phyloP scores from a whole-genome alignment of 1,139 yeast species.

The Magnusiomyces magnusii region DNA sequence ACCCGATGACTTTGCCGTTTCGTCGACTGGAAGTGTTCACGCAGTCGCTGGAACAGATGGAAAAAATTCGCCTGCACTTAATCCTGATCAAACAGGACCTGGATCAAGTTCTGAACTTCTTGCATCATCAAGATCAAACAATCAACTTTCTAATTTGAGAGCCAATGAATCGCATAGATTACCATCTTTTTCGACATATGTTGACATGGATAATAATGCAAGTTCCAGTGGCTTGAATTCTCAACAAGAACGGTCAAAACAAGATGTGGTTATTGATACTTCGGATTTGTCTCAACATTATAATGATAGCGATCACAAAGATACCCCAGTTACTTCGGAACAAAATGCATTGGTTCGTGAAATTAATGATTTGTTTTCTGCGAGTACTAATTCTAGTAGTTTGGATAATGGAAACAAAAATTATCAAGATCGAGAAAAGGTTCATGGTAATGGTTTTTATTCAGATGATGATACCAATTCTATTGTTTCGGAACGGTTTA shows the following conservation, averaged over 20 bases:
- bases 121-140: background rate
- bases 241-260: background rate
- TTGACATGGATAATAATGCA: background rate
- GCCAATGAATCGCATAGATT: background rate
- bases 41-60: background rate
- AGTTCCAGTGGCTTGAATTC: background rate
- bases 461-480: too few relatives aligned
- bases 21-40: background rate
- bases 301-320: background rate
- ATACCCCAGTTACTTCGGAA: background rate
- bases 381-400: background rate
- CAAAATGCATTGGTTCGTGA: constrained; percentile 7
- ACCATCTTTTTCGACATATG: background rate
- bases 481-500: too few relatives aligned
- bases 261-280: background rate
- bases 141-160: background rate
- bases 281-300: background rate
- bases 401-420: background rate
- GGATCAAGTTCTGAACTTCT: background rate
- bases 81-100: background rate
- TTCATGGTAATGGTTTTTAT: too few relatives aligned
- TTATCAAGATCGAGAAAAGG: too few relatives aligned
- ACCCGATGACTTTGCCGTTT: background rate
- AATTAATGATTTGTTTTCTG: background rate
- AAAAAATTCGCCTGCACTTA: background rate